Conservation (phyloP, 2,329 filamentous ascomycete genomes). For the Penicillium sp. region DNA sequence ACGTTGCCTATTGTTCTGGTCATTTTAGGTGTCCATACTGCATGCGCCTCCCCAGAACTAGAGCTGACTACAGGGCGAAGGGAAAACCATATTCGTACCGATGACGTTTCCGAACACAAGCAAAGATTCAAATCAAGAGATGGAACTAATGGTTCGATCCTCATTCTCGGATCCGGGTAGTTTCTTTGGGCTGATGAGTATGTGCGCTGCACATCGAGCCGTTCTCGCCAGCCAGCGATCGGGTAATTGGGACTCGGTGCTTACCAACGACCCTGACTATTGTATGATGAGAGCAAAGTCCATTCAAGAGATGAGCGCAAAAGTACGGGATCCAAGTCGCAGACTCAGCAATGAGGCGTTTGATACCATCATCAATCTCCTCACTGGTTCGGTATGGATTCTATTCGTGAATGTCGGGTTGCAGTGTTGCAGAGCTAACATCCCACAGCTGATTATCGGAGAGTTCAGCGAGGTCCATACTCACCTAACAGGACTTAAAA, state of each 20-base stretch:
- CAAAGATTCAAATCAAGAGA: slow-evolving; percentile 24
- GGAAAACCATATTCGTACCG: slow-evolving; percentile 39
- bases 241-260: slow-evolving; percentile 22
- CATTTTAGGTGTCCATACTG: not conserved
- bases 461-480: slow-evolving; percentile 41
- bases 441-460: slow-evolving; percentile 37
- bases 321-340: slow-evolving; percentile 29
- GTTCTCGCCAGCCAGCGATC: slow-evolving; percentile 30
- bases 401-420: not conserved
- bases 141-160: slow-evolving; percentile 33
- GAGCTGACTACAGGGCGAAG: slow-evolving; percentile 24
- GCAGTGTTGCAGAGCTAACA: slow-evolving; percentile 9
- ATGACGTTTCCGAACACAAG: slow-evolving; percentile 41
- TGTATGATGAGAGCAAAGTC: slow-evolving; percentile 41
- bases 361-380: slow-evolving; percentile 40
- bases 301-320: slow-evolving; percentile 36
- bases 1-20: not conserved
- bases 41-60: not conserved
- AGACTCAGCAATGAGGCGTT: slow-evolving; percentile 36
- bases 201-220: slow-evolving; percentile 42
- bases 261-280: slow-evolving; percentile 37
- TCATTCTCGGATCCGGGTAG: slow-evolving; percentile 38
- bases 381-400: slow-evolving; percentile 37
- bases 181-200: slow-evolving; percentile 43
- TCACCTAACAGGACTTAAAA: slow-evolving; percentile 40